Percentiles rank a stretch among this genome's conserved stretches.
Conservation (phyloP, 306 rosid species). For the Fragaria nilgerrensis region DNA sequence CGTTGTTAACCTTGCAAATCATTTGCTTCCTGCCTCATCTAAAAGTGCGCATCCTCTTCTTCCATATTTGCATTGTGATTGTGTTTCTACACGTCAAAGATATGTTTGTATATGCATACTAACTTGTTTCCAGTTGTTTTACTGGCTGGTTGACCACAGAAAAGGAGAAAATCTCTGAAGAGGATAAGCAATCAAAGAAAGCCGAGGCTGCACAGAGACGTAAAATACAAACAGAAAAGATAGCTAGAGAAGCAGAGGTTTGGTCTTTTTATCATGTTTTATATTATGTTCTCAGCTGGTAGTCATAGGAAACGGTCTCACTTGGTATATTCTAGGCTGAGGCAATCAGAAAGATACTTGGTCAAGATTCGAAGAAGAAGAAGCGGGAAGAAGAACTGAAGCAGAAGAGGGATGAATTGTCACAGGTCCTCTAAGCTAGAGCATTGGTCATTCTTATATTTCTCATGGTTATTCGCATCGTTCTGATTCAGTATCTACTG, state of each 20-base stretch:
- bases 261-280: conserved; percentile 17
- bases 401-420: conserved; percentile 38
- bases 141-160: conserved; percentile 32
- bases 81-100: neutral
- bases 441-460: neutral
- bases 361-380: conserved; percentile 60
- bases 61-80: neutral
- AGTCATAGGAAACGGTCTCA: conserved; percentile 11
- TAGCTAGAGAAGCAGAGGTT: conserved; percentile 64
- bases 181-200: conserved; percentile 55
- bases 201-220: conserved; percentile 62
- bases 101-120: neutral
- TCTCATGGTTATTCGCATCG: neutral
- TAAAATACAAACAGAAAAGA: conserved; percentile 49
- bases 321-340: conserved; percentile 43
- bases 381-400: conserved; percentile 53
- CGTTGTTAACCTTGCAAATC: conserved; percentile 28
- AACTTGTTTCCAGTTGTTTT: conserved; percentile 20
- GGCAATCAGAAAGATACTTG: conserved; percentile 64
- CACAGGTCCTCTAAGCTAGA: conserved; percentile 31
- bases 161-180: conserved; percentile 46
- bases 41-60: conserved; percentile 30
- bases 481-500: neutral
- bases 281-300: neutral
- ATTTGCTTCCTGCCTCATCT: conserved; percentile 25